Base-by-base conservation (phyloP, 2,329 filamentous ascomycete genomes). In the Thermothelomyces thermophilus region DNA sequence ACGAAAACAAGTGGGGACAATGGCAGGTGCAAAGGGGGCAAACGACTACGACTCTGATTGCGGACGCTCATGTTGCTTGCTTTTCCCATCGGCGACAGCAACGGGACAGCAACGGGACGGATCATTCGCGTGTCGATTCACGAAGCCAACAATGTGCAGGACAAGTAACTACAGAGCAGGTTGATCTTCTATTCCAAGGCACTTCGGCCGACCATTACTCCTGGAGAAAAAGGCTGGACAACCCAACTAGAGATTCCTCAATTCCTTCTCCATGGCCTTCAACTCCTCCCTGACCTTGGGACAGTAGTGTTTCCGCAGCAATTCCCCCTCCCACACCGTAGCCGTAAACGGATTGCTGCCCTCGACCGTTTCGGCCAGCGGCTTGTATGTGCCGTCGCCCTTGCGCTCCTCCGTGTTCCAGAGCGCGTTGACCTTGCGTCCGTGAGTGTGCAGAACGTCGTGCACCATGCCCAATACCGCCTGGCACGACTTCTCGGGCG, bases 351-450 rank as follows among this genome's bases (percentile, higher is more conserved):
- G 90, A 69, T 97, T 97, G 58, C 85, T 90, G 7, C 80, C 83
- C 68, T 96, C 91, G 3, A 94, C 79, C 56, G 84, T 87, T 24
- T 77, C 76, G 39, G 82, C 81, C 37, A 84, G 66, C 1, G 89
- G 76, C 67, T 90, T 86, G 62, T 87, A 97, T 1, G 84, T 80
- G 2, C 93, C 93, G 64, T 97, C 91, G 6, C 91, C 91, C 65
- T 87, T 86, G 43, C 91, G 77, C 72, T 97, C 93, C 65, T 97
- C 91, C 0, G 90, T 95, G 62, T 94, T 83, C 91, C 93, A 98
- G 53, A 98, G 68, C n/a, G 84, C 81, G 33, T 80, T 80, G 37
- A 97, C 80, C 68, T 91, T 94, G 60, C 82, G 84, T 41, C 83
- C 83, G 65, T 98, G 90, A 2, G 84, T 83, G 66, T 87, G 87